Evolutionary conservation across 2,329 filamentous ascomycete genomes (phyloP), one percentile per base, ranked within the genome.

Genomic region (Sphaerulina vaccinii): DNA sequence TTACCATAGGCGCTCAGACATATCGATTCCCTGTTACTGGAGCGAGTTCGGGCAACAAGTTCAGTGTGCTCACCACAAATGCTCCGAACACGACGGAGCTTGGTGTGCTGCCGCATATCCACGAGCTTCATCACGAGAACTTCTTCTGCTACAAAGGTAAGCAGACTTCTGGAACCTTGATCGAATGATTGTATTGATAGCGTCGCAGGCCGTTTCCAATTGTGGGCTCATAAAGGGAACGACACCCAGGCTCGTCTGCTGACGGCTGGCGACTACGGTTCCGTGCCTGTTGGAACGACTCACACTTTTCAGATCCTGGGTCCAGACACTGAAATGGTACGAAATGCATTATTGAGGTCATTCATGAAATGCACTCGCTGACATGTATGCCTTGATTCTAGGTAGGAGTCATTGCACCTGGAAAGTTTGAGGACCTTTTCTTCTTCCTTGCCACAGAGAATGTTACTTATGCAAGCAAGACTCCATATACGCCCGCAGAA

Each of bases 251-350:
- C 68, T 5, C 68, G 74, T 15, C 56, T 77, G 2, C 60, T 79
- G n/a, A 69, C 65, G 0, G 65, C 67, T 7, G 74, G 75, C 1
- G 75, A 78, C 54, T 77, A 74, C 52, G 75, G 74, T 32, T 72
- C 72, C 3, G 72, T 77, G 0, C 70, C 73, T 0, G 65, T 66
- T 16, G 72, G 77, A 54, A 76, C 73, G 1, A 75, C 71, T 1
- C 76, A 78, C 53, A 75, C 74, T 2, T 78, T 77, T 65, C 73
- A 76, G 58, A 66, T 77, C 13, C 58, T 75, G 10, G 75, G 78
- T 48, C 73, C 74, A 0, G 73, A 77, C 55, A 76, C 73, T 3
- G 71, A 77, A 55, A 69, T 78, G n/a, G n/a, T n/a, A n/a, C n/a
- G n/a, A n/a, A n/a, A n/a, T n/a, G n/a, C n/a, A n/a, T n/a, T n/a